Evolutionary conservation across 148 eudicot species (phyloP).

Genomic region (Polygonum maritimum): DNA sequence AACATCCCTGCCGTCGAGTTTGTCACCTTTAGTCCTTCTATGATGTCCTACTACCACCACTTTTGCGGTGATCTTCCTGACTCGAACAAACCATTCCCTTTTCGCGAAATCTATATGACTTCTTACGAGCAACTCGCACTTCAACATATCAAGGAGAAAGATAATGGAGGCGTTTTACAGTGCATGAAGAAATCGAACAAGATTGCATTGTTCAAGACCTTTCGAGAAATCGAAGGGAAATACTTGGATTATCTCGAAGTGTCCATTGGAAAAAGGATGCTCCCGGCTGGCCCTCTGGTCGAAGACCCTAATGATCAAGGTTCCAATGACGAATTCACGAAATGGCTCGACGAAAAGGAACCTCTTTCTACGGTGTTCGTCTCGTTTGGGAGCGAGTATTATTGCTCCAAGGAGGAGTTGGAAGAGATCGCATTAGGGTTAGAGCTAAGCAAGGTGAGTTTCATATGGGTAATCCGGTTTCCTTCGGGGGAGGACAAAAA

Average conservation of each 20-base stretch:
- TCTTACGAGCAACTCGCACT: background rate
- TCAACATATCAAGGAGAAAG: background rate
- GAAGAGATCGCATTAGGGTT: slow-evolving; percentile 12
- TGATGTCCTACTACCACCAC: slow-evolving; percentile 6
- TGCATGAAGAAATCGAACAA: slow-evolving; percentile 3
- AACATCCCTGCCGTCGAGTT: slow-evolving; percentile 16
- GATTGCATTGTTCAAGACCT: slow-evolving; percentile 10
- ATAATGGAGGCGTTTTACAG: background rate
- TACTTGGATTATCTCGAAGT: slow-evolving; percentile 7
- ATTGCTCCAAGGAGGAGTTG: slow-evolving; percentile 3
- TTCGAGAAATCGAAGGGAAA: slow-evolving; percentile 12
- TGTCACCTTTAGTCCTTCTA: slow-evolving; percentile 4
- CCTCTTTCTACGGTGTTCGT: slow-evolving; percentile 5
- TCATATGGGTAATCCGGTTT: slow-evolving; percentile 13
- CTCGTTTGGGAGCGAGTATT: slow-evolving; percentile 12
- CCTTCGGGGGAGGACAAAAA: background rate
- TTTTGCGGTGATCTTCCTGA: background rate
- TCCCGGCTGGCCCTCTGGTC: slow-evolving; percentile 10
- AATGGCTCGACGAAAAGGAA: slow-evolving; percentile 7
- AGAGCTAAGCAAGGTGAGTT: slow-evolving; percentile 11
- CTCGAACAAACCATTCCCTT: slow-evolving; percentile 12
- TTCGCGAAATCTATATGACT: slow-evolving; percentile 9
- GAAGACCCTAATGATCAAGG: background rate
- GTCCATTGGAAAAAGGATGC: background rate
- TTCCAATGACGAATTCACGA: background rate